phyloP scores from a whole-genome alignment of 2,329 filamentous ascomycete genomes.

The Ophiosphaerella korrae region DNA sequence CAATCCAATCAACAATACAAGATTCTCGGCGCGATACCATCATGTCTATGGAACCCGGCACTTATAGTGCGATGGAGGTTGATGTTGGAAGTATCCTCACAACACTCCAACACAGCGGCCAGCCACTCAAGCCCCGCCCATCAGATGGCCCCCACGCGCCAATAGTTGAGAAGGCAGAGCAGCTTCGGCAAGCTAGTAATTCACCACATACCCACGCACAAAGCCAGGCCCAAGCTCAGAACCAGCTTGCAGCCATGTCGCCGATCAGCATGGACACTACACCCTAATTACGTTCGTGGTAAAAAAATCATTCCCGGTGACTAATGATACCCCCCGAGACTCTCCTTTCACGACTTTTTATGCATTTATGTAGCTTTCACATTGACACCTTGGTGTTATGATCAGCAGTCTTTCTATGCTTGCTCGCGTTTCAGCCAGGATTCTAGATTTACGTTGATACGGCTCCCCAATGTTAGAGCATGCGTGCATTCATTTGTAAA shows the following conservation, averaged over 20 bases:
- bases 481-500: background rate
- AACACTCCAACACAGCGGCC: slow-evolving; percentile 38
- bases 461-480: background rate
- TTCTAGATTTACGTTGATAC: background rate
- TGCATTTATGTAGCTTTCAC: background rate
- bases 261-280: slow-evolving; percentile 6
- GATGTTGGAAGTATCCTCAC: slow-evolving; percentile 45
- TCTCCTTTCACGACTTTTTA: background rate
- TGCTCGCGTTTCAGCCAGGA: background rate
- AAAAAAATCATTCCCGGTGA: slow-evolving; percentile 5
- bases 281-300: background rate
- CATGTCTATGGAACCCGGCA: slow-evolving; percentile 29
- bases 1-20: slow-evolving; percentile 20
- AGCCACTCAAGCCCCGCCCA: slow-evolving; percentile 31
- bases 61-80: slow-evolving; percentile 45
- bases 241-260: slow-evolving; percentile 5
- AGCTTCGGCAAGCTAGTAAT: slow-evolving; percentile 27
- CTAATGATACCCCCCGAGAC: slow-evolving; percentile 22
- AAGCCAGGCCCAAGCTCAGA: background rate
- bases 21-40: slow-evolving; percentile 28
- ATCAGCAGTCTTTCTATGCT: background rate
- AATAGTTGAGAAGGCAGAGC: slow-evolving; percentile 35
- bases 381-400: background rate
- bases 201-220: slow-evolving; percentile 21
- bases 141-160: slow-evolving; percentile 39